phyloP scores from a whole-genome alignment of 305 asterid species.

The Solanum hybrid region DNA sequence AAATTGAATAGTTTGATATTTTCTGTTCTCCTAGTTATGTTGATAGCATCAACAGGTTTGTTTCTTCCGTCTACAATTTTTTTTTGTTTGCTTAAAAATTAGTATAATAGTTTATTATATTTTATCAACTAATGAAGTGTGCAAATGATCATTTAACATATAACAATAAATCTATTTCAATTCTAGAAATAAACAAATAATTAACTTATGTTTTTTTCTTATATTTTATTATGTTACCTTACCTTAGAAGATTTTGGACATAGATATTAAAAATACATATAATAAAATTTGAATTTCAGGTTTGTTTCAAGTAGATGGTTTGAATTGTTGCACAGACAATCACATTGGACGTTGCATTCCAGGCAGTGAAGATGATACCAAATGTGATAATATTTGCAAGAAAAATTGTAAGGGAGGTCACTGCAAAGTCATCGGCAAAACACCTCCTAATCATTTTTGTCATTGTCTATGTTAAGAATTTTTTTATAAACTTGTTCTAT shows the following conservation, averaged over 20 bases:
- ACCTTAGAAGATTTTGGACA: not conserved
- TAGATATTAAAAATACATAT: not conserved
- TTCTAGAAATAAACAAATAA: not conserved
- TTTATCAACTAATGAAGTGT: not conserved
- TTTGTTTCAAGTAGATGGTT: not conserved
- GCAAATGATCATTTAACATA: not conserved
- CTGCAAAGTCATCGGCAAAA: not conserved
- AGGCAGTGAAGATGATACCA: not conserved
- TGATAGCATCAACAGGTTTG: not conserved
- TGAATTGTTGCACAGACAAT: constrained; percentile 4
- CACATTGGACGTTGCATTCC: constrained; percentile 6
- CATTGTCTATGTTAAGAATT: constrained; percentile 7
- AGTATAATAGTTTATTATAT: not conserved
- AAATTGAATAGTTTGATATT: not conserved
- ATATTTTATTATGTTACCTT: not conserved
- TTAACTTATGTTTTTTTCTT: not conserved
- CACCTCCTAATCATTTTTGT: constrained; percentile 10
- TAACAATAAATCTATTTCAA: not conserved
- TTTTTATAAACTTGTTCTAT: not conserved
- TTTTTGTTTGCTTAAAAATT: not conserved
- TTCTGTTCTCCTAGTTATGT: not conserved
- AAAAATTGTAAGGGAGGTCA: not conserved
- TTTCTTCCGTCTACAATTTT: not conserved
- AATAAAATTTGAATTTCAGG: not conserved
- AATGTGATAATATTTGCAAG: not conserved